Base-by-base conservation (phyloP, 768 basidiomycete genomes). In the Suillus sp. region DNA sequence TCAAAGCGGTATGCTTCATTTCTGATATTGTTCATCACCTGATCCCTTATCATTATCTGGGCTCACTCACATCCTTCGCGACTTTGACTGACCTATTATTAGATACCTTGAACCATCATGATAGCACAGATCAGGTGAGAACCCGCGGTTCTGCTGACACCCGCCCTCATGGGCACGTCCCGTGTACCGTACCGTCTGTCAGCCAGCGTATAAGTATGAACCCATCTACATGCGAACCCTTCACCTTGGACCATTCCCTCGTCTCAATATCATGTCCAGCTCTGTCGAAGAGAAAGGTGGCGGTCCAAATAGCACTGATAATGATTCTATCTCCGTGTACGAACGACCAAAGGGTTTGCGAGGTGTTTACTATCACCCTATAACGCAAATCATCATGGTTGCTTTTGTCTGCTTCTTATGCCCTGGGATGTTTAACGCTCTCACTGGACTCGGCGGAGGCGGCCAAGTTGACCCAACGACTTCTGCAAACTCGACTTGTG, bases 401-500 rank as follows among this genome's bases (percentile, higher is more conserved):
- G 90, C 88, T 50, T 80, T 91, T 55, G 85, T 90, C 54, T 90
- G 89, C 47, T 82, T 83, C 71, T 74, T 82, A 70, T 77, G 76
- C 64, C 74, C 74, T 75, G 90, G 91, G 55, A 80, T 92, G 54
- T 92, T 90, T 78, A 92, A 92, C 69, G 86, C 90, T 9, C 77
- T 92, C 69, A 90, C 86, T 61, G 90, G 91, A 40, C 79, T 95
- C 58, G 92, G 92, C 3, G 90, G 82, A 48, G 91, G 89, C 53
- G 92, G 92, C 0, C 89, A 89, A 74, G 69, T 90, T 43, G 85
- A 91, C 67, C 66, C 83, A 3, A 80, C 79, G 5, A 89, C 86
- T 8, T 84, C 83, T 68, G 88, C 91, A 10, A 90, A 92, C 68
- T 82, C 88, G 3, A 91, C 90, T 67, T 79, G 85, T 6, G 85